These are phyloP conservation scores for Epicoccum nigrum DNA, from an alignment of 2,329 filamentous ascomycete genomes.

Conservation along the genomic window DNA sequence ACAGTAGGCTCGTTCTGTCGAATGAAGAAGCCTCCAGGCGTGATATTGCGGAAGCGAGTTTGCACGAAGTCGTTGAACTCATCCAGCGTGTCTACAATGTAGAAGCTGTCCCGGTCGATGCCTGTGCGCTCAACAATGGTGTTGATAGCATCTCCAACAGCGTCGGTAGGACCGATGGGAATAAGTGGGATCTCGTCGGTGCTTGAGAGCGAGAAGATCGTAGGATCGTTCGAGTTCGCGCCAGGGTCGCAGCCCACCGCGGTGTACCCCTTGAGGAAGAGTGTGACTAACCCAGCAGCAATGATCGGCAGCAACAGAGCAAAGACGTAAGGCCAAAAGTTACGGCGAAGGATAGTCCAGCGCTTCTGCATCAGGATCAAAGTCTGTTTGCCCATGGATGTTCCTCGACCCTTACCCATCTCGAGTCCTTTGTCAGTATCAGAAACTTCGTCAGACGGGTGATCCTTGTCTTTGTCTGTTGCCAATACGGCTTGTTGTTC, in stretches of 20 bases:
- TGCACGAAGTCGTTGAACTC: constrained; percentile 72
- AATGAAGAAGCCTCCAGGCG: constrained; percentile 81
- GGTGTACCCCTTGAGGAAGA: constrained; percentile 69
- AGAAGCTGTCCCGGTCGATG: constrained; percentile 43
- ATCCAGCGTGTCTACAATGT: constrained; percentile 66
- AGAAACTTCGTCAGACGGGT: constrained; percentile 36
- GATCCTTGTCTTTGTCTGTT: constrained; percentile 29
- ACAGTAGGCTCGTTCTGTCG: constrained; percentile 67
- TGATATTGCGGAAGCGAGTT: constrained; percentile 69
- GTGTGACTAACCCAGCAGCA: constrained; percentile 77
- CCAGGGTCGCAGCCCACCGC: constrained; percentile 56
- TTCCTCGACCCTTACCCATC: constrained; percentile 71
- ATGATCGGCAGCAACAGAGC: constrained; percentile 80
- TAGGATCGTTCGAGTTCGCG: constrained; percentile 41
- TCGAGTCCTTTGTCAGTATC: constrained; percentile 41
- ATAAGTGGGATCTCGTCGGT: constrained; percentile 39
- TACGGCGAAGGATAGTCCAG: constrained; percentile 75
- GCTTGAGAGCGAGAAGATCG: constrained; percentile 36
- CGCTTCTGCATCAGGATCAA: constrained; percentile 79
- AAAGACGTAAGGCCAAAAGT: constrained; percentile 75
- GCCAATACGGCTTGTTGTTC: constrained; percentile 26
- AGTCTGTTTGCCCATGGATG: constrained; percentile 73
- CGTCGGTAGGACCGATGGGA: constrained; percentile 49
- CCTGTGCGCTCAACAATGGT: constrained; percentile 39
- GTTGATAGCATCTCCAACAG: constrained; percentile 34